Conservation (phyloP, 2,329 filamentous ascomycete species). For the Fusarium miscanthi region DNA sequence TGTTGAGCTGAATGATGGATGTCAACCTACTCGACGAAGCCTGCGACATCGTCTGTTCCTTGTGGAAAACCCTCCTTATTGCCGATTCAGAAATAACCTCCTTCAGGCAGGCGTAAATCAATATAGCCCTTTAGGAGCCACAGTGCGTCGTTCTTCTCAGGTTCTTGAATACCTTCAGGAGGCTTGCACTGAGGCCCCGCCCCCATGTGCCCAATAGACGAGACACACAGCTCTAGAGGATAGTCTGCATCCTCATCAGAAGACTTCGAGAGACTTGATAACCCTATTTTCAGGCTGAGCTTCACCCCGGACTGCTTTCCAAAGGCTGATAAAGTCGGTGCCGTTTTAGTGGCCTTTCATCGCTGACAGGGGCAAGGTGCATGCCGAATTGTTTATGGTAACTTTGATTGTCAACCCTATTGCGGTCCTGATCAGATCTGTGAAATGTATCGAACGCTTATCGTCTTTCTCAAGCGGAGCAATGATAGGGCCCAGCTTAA, state of each 20-base stretch:
- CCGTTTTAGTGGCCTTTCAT: background rate
- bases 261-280: background rate
- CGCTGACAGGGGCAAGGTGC: background rate
- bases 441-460: background rate
- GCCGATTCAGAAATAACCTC: background rate
- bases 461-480: background rate
- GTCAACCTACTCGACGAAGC: background rate
- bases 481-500: background rate
- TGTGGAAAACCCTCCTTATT: background rate
- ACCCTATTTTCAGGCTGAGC: background rate
- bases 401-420: background rate
- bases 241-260: background rate
- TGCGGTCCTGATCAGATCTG: background rate
- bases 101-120: background rate
- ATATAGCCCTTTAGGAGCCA: fast-evolving
- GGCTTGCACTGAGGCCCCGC: background rate
- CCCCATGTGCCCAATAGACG: background rate
- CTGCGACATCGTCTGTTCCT: background rate
- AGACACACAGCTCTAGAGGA: background rate
- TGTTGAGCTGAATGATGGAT: background rate
- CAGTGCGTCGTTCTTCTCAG: fast-evolving
- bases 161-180: background rate
- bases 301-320: background rate
- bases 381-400: background rate
- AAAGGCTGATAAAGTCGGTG: background rate